Percentiles rank a stretch among this genome's conserved stretches.
Evolutionary conservation across 1,284 basidiomycete species (phyloP).

Genomic region (Trametes hirsuta): DNA sequence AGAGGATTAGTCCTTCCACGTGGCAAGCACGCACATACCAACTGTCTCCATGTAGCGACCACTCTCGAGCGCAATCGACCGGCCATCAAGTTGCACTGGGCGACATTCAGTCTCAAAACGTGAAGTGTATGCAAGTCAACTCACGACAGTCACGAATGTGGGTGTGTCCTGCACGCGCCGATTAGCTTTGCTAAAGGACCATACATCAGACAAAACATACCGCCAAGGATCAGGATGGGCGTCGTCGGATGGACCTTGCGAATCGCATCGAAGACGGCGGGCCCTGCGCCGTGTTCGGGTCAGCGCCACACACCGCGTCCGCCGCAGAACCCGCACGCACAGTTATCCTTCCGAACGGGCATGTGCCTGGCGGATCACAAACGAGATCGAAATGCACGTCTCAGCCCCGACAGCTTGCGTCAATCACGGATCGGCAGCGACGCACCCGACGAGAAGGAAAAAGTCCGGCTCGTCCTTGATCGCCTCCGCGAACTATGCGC

Average conservation of each 20-base stretch:
- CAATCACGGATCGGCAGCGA: constrained; percentile 2
- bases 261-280: constrained; percentile 73
- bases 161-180: constrained; percentile 53
- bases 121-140: constrained; percentile 4
- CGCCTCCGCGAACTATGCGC: constrained; percentile 68
- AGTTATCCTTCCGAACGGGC: constrained; percentile 67
- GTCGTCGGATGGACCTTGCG: constrained; percentile 71
- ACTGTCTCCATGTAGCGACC: constrained; percentile 90
- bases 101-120: background rate
- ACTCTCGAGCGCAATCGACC: constrained; percentile 75
- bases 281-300: constrained; percentile 49
- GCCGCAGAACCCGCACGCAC: constrained; percentile 35
- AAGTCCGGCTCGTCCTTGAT: constrained; percentile 82
- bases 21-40: constrained; percentile 43
- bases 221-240: constrained; percentile 83
- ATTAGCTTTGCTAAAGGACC: background rate
- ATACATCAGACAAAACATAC: constrained; percentile 32
- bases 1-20: background rate
- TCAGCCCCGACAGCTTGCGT: too few relatives aligned
- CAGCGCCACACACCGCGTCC: background rate
- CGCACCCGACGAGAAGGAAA: constrained; percentile 74
- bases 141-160: constrained; percentile 80
- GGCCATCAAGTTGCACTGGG: constrained; percentile 58
- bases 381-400: background rate
- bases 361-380: constrained; percentile 54